Percentiles rank a stretch among this genome's conserved stretches.
These are phyloP conservation scores for Pharus latifolius DNA, from an alignment of 176 grass and related monocot species.

Conservation along the genomic window DNA sequence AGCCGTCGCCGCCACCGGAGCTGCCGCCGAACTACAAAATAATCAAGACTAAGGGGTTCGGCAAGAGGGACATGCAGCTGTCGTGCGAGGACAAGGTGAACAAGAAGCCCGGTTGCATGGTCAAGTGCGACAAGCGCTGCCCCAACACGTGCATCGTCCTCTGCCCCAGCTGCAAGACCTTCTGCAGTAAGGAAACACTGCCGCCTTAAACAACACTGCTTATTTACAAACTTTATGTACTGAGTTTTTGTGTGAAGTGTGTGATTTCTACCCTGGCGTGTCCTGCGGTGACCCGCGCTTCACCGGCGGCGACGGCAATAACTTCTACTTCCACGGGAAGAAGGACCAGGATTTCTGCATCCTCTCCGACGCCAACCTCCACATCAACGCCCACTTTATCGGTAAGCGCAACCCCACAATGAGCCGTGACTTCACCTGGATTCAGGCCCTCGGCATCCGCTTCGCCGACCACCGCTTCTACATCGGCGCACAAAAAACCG, in stretches of 20 bases:
- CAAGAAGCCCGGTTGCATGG: conserved; percentile 7
- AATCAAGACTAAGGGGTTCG: background rate
- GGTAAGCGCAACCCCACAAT: conserved; percentile 49
- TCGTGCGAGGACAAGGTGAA: background rate
- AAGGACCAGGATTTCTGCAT: conserved; percentile 47
- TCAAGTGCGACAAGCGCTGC: conserved; percentile 28
- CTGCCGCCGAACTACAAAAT: background rate
- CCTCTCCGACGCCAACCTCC: conserved; percentile 37
- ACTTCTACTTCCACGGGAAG: conserved; percentile 78
- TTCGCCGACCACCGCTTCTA: conserved; percentile 44
- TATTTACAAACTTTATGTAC: background rate
- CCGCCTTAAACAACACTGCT: background rate
- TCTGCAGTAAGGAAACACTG: conserved; percentile 30
- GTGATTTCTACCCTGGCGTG: conserved; percentile 32
- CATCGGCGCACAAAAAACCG: conserved; percentile 24
- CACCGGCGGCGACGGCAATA: conserved; percentile 63
- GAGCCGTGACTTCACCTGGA: conserved; percentile 51
- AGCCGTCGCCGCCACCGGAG: background rate
- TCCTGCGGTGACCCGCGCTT: conserved; percentile 60
- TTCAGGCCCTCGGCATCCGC: conserved; percentile 36
- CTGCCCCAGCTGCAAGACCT: conserved; percentile 42
- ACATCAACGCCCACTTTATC: conserved; percentile 74
- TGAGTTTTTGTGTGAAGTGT: conserved; percentile 13
- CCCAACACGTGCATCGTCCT: conserved; percentile 40
- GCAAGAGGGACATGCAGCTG: background rate